These are phyloP conservation scores for Ganoderma sp. DNA, from an alignment of 1,284 basidiomycete genomes.

Conservation along the genomic window DNA sequence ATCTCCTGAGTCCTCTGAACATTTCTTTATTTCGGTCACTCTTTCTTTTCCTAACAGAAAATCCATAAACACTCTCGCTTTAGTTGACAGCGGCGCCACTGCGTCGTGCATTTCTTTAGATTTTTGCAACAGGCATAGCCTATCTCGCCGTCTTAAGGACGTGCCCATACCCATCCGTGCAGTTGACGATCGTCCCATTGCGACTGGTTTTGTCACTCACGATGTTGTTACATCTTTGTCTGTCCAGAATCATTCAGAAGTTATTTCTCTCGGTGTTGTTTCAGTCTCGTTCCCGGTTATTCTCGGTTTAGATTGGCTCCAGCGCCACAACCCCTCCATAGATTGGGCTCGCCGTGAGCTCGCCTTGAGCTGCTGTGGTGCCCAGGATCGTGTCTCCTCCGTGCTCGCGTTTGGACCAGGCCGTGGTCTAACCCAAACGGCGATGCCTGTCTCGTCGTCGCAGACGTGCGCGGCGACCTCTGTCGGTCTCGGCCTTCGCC, in stretches of 20 bases:
- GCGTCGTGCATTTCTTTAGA: slow-evolving; percentile 44
- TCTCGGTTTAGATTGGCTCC: slow-evolving; percentile 35
- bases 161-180: slow-evolving; percentile 42
- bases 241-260: slow-evolving; percentile 36
- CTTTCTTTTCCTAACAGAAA: slow-evolving; percentile 41
- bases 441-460: slow-evolving; percentile 13
- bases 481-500: slow-evolving; percentile 17
- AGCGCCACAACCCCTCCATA: slow-evolving; percentile 34
- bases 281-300: slow-evolving; percentile 33
- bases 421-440: slow-evolving; percentile 30
- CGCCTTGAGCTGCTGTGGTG: slow-evolving; percentile 40
- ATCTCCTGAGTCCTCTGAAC: slow-evolving; percentile 28
- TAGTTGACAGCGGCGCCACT: slow-evolving; percentile 46
- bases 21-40: slow-evolving; percentile 45
- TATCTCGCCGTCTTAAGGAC: slow-evolving; percentile 37
- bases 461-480: slow-evolving; percentile 3
- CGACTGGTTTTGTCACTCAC: slow-evolving; percentile 45
- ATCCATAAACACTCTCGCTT: slow-evolving; percentile 39
- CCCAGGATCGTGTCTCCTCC: slow-evolving; percentile 2
- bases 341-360: slow-evolving; percentile 29
- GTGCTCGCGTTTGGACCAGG: slow-evolving; percentile 36
- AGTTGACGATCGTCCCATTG: slow-evolving; percentile 45
- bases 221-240: slow-evolving; percentile 39
- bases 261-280: slow-evolving; percentile 28
- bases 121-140: slow-evolving; percentile 40